Evolutionary conservation across 257 asterid genomes (phyloP), one percentile per base, ranked within the genome.

Genomic region (Forsythia viridissima): DNA sequence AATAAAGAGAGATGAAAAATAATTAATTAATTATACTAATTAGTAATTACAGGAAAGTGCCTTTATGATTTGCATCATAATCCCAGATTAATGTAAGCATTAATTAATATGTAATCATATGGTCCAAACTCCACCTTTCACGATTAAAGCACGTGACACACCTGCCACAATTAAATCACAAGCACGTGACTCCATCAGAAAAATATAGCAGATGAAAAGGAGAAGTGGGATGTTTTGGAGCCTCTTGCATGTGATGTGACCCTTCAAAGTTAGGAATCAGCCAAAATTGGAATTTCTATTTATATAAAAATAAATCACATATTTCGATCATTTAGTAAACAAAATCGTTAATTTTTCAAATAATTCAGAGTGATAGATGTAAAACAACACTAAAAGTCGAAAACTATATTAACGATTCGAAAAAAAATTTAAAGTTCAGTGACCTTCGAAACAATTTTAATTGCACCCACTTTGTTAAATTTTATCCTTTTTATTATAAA

Each of bases 101-200:
- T 68, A 66, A 70, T 42, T 24, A 78, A 37, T 20, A 46, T 65
- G 61, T 18, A 80, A 70, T 59, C 84, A 72, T 46, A 43, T 40
- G 57, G 46, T 68, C 24, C 77, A 69, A 30, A 48, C 80, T 70
- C 88, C 86, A 76, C 79, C 52, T 43, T 85, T 52, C 70, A 65
- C 86, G 83, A 72, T 75, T 38, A 81, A 76, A 75, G 79, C 91
- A 87, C 85, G 90, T 82, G 88, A 77, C 67, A 76, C 70, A 76
- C 70, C 57, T 55, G 38, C 24, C 59, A 72, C n/a, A 36, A 67
- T 69, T 59, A 70, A 30, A 71, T 74, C 80, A 44, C 18, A 42
- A 69, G 77, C 84, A 80, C 79, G 73, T 73, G 86, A 76, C 70
- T 51, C 80, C 71, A 73, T 81, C 83, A 76, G 65, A 72, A 57